Evolutionary conservation across 768 basidiomycete species (phyloP).

Genomic region (Daedaleopsis sinensis): DNA sequence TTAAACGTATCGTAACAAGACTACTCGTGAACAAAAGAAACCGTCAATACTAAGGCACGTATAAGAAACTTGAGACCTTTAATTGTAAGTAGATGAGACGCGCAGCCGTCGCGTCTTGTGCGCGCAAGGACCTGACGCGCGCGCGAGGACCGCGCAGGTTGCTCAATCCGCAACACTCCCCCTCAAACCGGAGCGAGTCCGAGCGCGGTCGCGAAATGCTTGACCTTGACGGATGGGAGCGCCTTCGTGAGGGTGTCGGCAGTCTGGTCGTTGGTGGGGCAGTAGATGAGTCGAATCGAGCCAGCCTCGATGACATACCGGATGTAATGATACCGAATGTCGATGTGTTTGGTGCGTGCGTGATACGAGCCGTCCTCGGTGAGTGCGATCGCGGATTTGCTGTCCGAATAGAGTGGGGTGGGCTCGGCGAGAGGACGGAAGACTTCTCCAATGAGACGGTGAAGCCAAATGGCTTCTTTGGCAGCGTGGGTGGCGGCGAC

Average conservation of each 20-base stretch:
- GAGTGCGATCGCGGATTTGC: conserved; percentile 12
- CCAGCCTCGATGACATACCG: conserved; percentile 31
- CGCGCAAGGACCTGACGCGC: too few relatives aligned
- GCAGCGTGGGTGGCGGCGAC: conserved; percentile 34
- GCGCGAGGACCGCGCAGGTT: too few relatives aligned
- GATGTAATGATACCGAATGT: conserved; percentile 38
- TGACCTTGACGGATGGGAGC: conserved; percentile 3
- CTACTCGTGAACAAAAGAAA: too few relatives aligned
- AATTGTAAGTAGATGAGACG: too few relatives aligned
- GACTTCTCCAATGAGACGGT: conserved; percentile 14
- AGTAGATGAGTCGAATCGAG: conserved; percentile 30
- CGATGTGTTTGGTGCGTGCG: conserved; percentile 33
- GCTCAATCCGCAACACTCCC: too few relatives aligned
- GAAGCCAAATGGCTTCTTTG: conserved; percentile 27
- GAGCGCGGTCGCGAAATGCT: too few relatives aligned
- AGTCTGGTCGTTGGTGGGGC: conserved; percentile 36
- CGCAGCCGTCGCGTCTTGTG: too few relatives aligned
- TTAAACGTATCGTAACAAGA: too few relatives aligned
- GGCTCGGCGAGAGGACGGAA: conserved; percentile 3
- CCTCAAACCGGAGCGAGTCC: too few relatives aligned
- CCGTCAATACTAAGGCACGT: too few relatives aligned
- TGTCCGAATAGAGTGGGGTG: conserved; percentile 10
- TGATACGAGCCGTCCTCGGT: conserved; percentile 9
- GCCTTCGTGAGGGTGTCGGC: conserved; percentile 47
- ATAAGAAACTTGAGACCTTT: too few relatives aligned